These are phyloP conservation scores for Macadamia integrifolia DNA, from an alignment of 164 flowering plant genomes.

Conservation along the genomic window DNA sequence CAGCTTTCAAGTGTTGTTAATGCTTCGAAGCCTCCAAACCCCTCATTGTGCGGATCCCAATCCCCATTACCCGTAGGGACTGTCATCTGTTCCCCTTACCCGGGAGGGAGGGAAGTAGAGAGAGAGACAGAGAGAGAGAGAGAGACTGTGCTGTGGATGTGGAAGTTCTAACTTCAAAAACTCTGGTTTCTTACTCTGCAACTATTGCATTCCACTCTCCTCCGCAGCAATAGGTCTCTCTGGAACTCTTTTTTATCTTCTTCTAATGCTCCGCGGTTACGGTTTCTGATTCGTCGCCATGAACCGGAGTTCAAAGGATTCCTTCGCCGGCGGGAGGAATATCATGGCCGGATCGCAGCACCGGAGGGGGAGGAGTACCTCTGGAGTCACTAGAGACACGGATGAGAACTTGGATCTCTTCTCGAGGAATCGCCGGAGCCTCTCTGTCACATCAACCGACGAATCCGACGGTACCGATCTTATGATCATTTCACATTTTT, in stretches of 20 bases:
- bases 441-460: constrained; percentile 49
- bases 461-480: constrained; percentile 53
- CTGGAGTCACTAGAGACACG: constrained; percentile 22
- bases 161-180: neutral
- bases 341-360: constrained; percentile 32
- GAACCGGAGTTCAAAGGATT: constrained; percentile 44
- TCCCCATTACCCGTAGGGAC: neutral
- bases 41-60: no score
- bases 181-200: constrained; percentile 6
- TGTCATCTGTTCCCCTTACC: neutral
- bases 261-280: neutral
- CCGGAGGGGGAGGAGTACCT: constrained; percentile 52
- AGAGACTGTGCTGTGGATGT: no score
- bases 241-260: neutral
- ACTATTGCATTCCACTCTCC: constrained; percentile 13
- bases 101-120: no score
- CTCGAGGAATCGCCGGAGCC: constrained; percentile 54
- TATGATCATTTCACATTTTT: neutral
- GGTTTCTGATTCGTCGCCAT: constrained; percentile 14
- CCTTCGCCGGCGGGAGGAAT: constrained; percentile 30
- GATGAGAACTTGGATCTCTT: constrained; percentile 77
- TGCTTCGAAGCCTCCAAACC: no score
- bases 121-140: no score
- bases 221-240: neutral
- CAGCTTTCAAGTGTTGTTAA: no score